Base-by-base conservation (phyloP, 2,329 filamentous ascomycete genomes). In the Podosphaera aphanis region DNA sequence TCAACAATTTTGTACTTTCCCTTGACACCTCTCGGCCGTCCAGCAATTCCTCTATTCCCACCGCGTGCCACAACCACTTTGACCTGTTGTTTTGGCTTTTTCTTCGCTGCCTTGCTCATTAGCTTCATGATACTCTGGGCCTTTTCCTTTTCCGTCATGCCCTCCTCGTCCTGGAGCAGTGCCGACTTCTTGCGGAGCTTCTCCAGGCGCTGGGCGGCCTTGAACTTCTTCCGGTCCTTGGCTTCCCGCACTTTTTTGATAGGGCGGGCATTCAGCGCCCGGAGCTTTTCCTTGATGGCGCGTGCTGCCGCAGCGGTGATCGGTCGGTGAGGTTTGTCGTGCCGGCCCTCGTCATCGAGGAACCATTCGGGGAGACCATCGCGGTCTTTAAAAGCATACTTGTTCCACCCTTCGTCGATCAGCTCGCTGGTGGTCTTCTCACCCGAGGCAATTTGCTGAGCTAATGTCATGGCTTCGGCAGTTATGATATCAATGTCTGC, bases 181-280 rank as follows among this genome's bases (percentile, higher is more conserved):
- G 92, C 86, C n/a, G 77, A 83, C 72, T 98, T 98, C 76, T 92
- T 93, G 66, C 85, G 83, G 51, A 98, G 67, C 66, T 93, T 94
- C 71, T 98, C 90, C 25, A 98, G 65, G 48, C 74, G 73, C 63
- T 92, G 83, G 0, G 84, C 88, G 7, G 86, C 78, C 71, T 92
- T 92, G 63, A 93, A 79, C 67, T 94, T 95, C 77, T 98, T 98
- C 49, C 90, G 73, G 31, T 86, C 88, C 64, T 92, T 86, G 20
- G 90, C 90, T 64, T 98, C 90, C 55, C 83, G 80, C 27, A 98
- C 90, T 69, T 98, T 98, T 72, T 98, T 98, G 73, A 95, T 95
- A 0, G 90, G 90, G 27, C 90, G 77, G 6, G 88, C 90, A 60
- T 98, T 95, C 55, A 93, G 73, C 0, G 90, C 86, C 27, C 88